phyloP scores from a whole-genome alignment of 495 filamentous ascomycete genomes.

The Pseudoneurospora amorphoporcata region DNA sequence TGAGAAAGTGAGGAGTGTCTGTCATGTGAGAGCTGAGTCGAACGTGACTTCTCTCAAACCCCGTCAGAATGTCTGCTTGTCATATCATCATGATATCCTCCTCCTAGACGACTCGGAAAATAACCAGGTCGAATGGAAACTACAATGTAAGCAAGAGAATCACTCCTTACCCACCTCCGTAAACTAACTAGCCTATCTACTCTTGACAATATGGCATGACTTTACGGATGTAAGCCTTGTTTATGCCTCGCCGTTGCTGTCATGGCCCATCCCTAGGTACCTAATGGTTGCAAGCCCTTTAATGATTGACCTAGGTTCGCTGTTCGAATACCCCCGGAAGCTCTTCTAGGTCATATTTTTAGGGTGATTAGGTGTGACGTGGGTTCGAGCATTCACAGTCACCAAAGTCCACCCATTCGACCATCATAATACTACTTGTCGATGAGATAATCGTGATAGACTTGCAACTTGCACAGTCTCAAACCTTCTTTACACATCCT shows the following conservation, averaged over 20 bases:
- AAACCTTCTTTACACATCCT: no score
- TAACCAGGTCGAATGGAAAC: no score
- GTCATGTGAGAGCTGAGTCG: background rate
- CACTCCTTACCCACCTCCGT: background rate
- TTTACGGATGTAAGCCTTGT: background rate
- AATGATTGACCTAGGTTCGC: background rate
- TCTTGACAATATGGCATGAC: background rate
- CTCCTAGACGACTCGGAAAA: no score
- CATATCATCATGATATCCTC: background rate
- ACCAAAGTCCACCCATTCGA: no score
- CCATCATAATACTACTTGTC: no score
- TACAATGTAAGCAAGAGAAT: background rate
- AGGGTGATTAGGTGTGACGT: no score
- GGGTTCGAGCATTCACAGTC: no score
- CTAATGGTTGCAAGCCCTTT: background rate
- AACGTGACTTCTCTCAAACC: background rate
- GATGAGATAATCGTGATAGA: no score
- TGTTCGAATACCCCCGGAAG: background rate
- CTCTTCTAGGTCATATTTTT: no score
- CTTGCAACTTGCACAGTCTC: no score
- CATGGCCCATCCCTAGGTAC: background rate
- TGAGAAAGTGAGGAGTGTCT: background rate
- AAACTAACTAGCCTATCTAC: background rate
- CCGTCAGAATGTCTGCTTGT: background rate
- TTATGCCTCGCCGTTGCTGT: background rate